Conservation (phyloP, 306 rosid genomes). For the Myrica gale region DNA sequence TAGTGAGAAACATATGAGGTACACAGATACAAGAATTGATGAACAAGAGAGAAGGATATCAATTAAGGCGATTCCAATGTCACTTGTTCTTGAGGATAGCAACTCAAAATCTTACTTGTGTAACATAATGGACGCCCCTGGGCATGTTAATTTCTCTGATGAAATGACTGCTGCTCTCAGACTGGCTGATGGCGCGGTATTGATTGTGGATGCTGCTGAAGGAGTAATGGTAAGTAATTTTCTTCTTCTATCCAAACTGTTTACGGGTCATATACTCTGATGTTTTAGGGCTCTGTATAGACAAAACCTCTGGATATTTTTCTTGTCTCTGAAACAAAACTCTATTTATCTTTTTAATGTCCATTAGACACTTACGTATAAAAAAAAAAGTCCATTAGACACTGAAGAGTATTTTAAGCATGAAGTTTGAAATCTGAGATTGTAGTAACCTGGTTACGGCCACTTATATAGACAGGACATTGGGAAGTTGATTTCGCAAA, state of each 20-base stretch:
- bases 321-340: neutral
- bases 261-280: neutral
- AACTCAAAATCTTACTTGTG: constrained; percentile 82
- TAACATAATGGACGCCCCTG: constrained; percentile 89
- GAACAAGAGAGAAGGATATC: constrained; percentile 95
- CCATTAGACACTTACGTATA: neutral
- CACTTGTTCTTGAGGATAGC: constrained; percentile 91
- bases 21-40: constrained; percentile 87
- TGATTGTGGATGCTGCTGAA: constrained; percentile 95
- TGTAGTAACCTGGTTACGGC: neutral
- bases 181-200: constrained; percentile 90
- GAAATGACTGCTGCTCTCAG: constrained; percentile 97
- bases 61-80: constrained; percentile 89
- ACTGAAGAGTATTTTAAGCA: neutral
- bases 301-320: neutral
- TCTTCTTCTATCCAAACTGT: neutral
- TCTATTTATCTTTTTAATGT: neutral
- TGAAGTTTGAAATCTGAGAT: neutral
- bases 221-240: constrained; percentile 74
- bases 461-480: neutral
- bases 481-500: constrained; percentile 1
- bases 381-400: neutral
- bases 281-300: neutral
- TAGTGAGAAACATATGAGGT: constrained; percentile 82
- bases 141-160: constrained; percentile 94